Evolutionary conservation across 2,329 filamentous ascomycete species (phyloP), one percentile per base, ranked within the genome.

Genomic region (Alternaria atra): DNA sequence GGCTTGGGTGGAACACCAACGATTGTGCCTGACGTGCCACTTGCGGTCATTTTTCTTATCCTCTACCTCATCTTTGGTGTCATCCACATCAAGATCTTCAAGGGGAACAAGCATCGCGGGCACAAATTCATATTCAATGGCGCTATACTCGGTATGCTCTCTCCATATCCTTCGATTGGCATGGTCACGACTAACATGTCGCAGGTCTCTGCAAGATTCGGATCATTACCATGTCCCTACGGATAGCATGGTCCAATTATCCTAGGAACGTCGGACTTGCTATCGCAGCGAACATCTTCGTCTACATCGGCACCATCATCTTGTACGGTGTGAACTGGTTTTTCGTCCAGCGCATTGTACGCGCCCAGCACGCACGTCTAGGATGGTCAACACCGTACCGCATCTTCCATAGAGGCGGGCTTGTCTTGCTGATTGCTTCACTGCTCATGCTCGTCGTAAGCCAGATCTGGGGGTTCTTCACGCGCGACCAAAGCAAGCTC

Each of bases 311-410:
- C 40, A 89, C 93, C 17, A 79, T 96, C 44, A 80, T 96, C n/a
- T 82, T 96, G 20, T 94, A 91, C 77, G 81, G 94, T 71, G 80
- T 93, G 76, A 94, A 97, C 80, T 82, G 96, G 64, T 83, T 95
- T 73, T 91, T 94, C 74, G 81, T 89, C 0, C 91, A 94, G 78
- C 87, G 93, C 51, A 84, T 97, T 27, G 77, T 95, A 27, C 87
- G 93, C 57, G 90, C 90, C 8, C 87, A 88, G 56, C 91, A 94
- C 71, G 91, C 91, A 0, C 75, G 77, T 2, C 77, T 92, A 32
- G 92, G 91, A 61, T 94, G 92, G 91, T 84, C 86, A 60, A 83
- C 78, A 29, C 69, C 80, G 2, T 83, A 87, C 34, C 83, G 82
- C 2, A 65, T 82, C 17, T 62, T 81, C 32, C 84, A 86, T 62